phyloP scores from a whole-genome alignment of 2,329 filamentous ascomycete genomes.

The Nothophoma quercina region DNA sequence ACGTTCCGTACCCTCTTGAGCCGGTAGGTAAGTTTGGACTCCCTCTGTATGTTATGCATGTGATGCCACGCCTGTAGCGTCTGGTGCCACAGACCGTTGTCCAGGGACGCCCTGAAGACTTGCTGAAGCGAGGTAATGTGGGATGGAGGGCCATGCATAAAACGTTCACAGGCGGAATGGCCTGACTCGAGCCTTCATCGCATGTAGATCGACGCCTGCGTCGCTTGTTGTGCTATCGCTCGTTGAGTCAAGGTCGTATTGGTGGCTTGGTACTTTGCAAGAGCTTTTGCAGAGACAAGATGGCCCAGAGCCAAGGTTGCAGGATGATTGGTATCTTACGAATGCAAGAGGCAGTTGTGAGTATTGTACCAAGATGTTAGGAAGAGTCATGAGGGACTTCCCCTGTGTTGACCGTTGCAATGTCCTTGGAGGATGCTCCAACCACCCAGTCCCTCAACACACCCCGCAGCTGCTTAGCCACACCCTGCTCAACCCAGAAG shows the following conservation, averaged over 20 bases:
- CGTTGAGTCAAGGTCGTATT: not conserved
- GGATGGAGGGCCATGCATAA: not conserved
- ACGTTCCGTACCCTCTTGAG: slow-evolving; percentile 18
- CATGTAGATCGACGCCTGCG: not conserved
- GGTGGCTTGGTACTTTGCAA: not conserved
- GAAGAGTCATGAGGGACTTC: not conserved
- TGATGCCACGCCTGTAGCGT: slow-evolving; percentile 17
- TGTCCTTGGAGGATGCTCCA: slow-evolving; percentile 9
- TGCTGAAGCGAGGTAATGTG: not conserved
- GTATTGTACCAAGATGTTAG: no score
- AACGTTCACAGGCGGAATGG: not conserved
- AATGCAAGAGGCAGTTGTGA: no score
- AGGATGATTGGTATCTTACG: no score
- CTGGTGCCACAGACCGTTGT: slow-evolving; percentile 25
- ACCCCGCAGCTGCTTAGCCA: slow-evolving; percentile 49
- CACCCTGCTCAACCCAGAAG: slow-evolving; percentile 57
- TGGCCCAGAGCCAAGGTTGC: no score
- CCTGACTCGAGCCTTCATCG: not conserved
- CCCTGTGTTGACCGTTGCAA: not conserved
- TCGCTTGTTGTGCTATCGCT: not conserved
- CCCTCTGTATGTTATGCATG: not conserved
- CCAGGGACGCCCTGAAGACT: slow-evolving; percentile 15
- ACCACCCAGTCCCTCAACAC: slow-evolving; percentile 53
- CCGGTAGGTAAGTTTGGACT: slow-evolving; percentile 3
- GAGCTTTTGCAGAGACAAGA: not conserved